Evolutionary conservation across 177 flowering plant species (phyloP), one percentile per base, ranked within the genome.

Genomic region (Vitis hybrid): DNA sequence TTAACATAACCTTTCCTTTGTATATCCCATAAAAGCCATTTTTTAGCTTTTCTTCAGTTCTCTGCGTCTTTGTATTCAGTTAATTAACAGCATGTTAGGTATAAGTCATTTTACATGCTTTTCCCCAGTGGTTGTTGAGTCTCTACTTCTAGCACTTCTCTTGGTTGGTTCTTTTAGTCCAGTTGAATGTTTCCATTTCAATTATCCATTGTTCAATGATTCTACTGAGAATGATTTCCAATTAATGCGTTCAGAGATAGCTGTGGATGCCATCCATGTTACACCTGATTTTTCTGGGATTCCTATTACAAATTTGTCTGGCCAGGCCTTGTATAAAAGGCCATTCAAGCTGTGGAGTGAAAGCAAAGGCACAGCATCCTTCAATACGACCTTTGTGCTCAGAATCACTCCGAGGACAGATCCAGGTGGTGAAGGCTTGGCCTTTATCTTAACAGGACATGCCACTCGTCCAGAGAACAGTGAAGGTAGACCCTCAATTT

Each of bases 381-480:
- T 89, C 71, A 82, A 79, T 51, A 54, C 92, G n/a, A 83, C 85
- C 21, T 89, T 89, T 61, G 68, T 63, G 0, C 64, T 89, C 66
- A 83, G 84, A 46, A 82, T 89, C 73, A 5, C 3, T 0, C 72
- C 75, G n/a, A 27, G 13, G 32, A 62, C 79, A 0, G 11, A 18
- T 5, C 81, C 82, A 1, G 80, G 81, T 0, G 94, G 94, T 3
- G 90, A 89, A 73, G 94, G 94, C 14, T 3, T 88, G 59, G 84
- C 90, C 66, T 88, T 89, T 75, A 71, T 89, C 13, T 15, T 89
- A 16, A 59, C 88, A 3, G 74, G 19, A 6, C 56, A 74, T 30
- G 0, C 19, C 1, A 13, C 10, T 1, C 13, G 77, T 40, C 91
- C 90, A 0, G 49, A 9, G 0, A 69, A 78, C 69, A 87, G 91